Evolutionary conservation across 2,329 filamentous ascomycete genomes (phyloP).

Genomic region (Fusarium hostae): DNA sequence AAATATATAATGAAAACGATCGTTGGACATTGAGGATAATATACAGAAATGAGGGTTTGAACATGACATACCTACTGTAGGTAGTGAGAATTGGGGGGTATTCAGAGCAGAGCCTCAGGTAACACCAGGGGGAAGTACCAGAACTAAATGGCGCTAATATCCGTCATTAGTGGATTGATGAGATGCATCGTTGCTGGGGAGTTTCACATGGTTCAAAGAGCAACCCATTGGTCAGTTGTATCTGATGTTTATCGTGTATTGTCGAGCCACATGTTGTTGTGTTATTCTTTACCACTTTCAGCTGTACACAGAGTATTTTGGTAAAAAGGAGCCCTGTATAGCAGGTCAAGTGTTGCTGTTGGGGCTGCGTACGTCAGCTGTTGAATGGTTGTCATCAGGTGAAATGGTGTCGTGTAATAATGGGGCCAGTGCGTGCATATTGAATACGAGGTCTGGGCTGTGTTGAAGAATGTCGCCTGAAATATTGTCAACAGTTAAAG

Average conservation of each 20-base stretch:
- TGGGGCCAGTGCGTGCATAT: slow-evolving; percentile 3
- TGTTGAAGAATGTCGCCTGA: background rate
- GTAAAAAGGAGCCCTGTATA: background rate
- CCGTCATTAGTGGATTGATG: slow-evolving; percentile 12
- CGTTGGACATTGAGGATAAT: background rate
- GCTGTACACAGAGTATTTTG: background rate
- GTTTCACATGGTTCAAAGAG: background rate
- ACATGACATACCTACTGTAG: background rate
- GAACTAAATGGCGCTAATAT: background rate
- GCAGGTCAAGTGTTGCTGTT: background rate
- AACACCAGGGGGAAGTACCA: background rate
- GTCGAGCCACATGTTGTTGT: background rate
- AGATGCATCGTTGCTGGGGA: background rate
- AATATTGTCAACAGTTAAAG: background rate
- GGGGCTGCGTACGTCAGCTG: slow-evolving; percentile 12
- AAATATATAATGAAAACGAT: background rate
- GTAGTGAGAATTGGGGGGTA: background rate
- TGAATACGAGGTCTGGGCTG: slow-evolving; percentile 20
- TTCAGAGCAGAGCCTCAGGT: background rate
- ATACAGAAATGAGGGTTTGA: background rate
- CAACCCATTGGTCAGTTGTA: background rate
- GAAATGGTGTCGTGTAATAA: slow-evolving; percentile 5
- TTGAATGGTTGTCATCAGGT: background rate
- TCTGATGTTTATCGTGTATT: background rate
- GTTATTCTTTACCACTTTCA: background rate